Evolutionary conservation across 2,329 filamentous ascomycete species (phyloP).

Genomic region (Nemania serpens): DNA sequence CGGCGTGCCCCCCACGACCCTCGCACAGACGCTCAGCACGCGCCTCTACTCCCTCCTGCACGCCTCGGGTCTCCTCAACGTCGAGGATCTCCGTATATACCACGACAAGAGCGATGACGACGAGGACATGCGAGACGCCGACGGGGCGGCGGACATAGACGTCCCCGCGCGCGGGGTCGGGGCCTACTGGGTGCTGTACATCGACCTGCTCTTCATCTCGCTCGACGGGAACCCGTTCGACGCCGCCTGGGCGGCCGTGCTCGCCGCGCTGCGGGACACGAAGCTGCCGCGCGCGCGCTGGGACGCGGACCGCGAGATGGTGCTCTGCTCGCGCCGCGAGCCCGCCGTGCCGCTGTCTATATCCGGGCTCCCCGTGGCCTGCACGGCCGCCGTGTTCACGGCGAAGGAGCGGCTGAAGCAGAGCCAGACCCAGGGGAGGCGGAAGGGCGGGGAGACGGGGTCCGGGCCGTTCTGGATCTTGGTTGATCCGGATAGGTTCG

Average conservation of each 20-base stretch:
- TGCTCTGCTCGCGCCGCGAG: conserved; percentile 69
- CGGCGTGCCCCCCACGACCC: conserved; percentile 75
- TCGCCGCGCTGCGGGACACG: conserved; percentile 81
- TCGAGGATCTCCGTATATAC: conserved; percentile 73
- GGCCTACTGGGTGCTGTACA: conserved; percentile 93
- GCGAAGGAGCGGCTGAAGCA: conserved; percentile 58
- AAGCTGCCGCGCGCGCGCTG: conserved; percentile 78
- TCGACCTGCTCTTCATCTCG: conserved; percentile 93
- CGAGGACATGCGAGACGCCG: conserved; percentile 44
- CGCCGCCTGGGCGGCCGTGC: conserved; percentile 81
- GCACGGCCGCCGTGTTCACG: conserved; percentile 78
- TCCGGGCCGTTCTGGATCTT: conserved; percentile 68
- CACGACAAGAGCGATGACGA: conserved; percentile 41
- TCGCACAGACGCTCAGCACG: conserved; percentile 85
- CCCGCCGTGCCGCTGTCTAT: conserved; percentile 63
- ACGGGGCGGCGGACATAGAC: conserved; percentile 30
- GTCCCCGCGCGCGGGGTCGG: conserved; percentile 57
- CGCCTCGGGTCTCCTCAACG: conserved; percentile 67
- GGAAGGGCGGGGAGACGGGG: conserved; percentile 44
- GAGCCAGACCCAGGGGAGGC: conserved; percentile 39
- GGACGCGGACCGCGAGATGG: conserved; percentile 78
- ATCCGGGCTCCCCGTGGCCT: conserved; percentile 71
- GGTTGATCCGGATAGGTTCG: conserved; percentile 85
- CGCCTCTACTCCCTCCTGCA: conserved; percentile 78
- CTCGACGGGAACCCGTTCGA: conserved; percentile 93